phyloP scores from a whole-genome alignment of 2,329 filamentous ascomycete species.

The Uncinocarpus reesii region DNA sequence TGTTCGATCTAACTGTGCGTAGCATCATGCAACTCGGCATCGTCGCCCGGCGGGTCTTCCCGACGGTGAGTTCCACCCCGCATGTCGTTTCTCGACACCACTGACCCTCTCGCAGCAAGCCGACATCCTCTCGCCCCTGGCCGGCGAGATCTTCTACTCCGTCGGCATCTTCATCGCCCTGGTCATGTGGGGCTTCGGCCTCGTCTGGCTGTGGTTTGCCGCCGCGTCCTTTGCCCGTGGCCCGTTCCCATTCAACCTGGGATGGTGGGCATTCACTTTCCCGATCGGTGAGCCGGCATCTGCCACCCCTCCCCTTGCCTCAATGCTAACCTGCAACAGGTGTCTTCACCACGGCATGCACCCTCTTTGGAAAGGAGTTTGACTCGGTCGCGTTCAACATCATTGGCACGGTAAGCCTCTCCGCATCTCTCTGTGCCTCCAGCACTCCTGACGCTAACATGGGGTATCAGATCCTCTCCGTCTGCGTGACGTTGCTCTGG shows the following conservation, averaged over 20 bases:
- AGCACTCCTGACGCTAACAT: not conserved
- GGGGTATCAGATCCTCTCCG: slow-evolving; percentile 10
- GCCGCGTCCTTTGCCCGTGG: slow-evolving; percentile 37
- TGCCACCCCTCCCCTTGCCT: not conserved
- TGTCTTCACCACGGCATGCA: slow-evolving; percentile 17
- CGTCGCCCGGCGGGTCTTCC: slow-evolving; percentile 36
- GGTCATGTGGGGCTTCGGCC: slow-evolving; percentile 48
- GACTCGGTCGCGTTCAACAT: slow-evolving; percentile 15
- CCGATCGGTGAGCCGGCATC: slow-evolving; percentile 35
- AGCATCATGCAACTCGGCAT: slow-evolving; percentile 43
- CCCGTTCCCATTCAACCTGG: slow-evolving; percentile 49
- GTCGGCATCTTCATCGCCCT: slow-evolving; percentile 45
- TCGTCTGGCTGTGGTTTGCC: slow-evolving; percentile 48
- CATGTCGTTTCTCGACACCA: not conserved
- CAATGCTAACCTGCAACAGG: not conserved
- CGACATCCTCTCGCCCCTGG: slow-evolving; percentile 28
- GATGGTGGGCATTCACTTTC: slow-evolving; percentile 51
- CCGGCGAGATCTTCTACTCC: slow-evolving; percentile 50
- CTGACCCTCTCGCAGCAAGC: not conserved
- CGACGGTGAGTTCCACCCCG: slow-evolving; percentile 15
- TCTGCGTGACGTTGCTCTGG: slow-evolving; percentile 15
- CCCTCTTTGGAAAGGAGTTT: slow-evolving; percentile 15
- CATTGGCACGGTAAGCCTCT: slow-evolving; percentile 15
- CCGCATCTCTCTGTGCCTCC: not conserved
- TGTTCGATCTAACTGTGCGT: slow-evolving; percentile 17